Conservation (phyloP, 192 early-diverging fungal species). For the Gigaspora rosea region DNA sequence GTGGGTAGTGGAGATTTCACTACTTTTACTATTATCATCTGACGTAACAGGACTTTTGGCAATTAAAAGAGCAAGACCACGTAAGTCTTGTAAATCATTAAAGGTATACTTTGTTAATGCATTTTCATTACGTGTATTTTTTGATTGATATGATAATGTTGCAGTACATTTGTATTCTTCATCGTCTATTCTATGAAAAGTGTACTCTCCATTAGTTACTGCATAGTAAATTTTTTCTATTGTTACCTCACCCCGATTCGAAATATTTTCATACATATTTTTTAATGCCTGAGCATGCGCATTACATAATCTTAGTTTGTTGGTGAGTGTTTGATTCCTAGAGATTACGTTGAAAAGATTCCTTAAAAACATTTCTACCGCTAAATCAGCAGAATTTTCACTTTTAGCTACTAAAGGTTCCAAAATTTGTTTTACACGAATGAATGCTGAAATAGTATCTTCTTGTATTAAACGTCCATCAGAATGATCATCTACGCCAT, state of each 20-base stretch:
- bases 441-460: slow-evolving; percentile 23
- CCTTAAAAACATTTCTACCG: not conserved
- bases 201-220: slow-evolving; percentile 17
- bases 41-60: not conserved
- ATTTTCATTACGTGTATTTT: not conserved
- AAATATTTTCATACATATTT: slow-evolving; percentile 27
- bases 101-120: not conserved
- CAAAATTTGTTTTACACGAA: slow-evolving; percentile 31
- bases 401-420: not conserved
- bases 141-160: slow-evolving; percentile 16
- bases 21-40: not conserved
- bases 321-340: not conserved
- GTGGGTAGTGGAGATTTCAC: not conserved
- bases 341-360: not conserved
- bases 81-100: slow-evolving; percentile 31
- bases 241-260: slow-evolving; percentile 28
- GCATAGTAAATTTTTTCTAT: slow-evolving; percentile 25
- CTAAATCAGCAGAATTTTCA: not conserved
- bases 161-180: slow-evolving; percentile 23
- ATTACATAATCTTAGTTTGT: slow-evolving; percentile 29
- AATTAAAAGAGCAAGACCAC: slow-evolving; percentile 32
- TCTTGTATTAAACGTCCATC: slow-evolving; percentile 33
- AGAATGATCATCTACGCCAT: slow-evolving; percentile 32
- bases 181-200: slow-evolving; percentile 15
- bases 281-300: slow-evolving; percentile 16